Evolutionary conservation across 2,329 filamentous ascomycete species (phyloP), one percentile per base, ranked within the genome.

Genomic region (Claviceps spartinae): DNA sequence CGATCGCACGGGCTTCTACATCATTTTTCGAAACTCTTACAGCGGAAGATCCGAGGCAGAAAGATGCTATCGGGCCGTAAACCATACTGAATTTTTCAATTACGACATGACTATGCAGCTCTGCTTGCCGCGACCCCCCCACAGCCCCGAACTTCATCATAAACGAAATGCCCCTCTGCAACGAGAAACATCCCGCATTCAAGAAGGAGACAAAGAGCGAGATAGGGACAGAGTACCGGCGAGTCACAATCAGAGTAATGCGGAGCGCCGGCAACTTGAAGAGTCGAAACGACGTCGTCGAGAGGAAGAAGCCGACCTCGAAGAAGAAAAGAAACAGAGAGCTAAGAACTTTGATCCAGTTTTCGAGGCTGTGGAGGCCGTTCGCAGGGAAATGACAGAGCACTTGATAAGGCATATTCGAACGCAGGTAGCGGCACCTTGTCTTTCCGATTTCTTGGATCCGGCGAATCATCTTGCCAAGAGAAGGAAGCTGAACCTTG

Each of bases 331-430:
- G 71, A 83, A 82, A 62, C 85, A 91, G 60, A 77, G 91, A 50
- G 90, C 90, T 18, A 84, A 85, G 62, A 85, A 94, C 63, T 80
- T 96, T 57, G 91, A 98, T 66, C 91, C 93, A n/a, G 87, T 91
- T 4, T 71, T 75, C 48, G 91, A 94, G 63, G 91, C 93, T 37
- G 74, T 89, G 41, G 82, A 90, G 55, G 78, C 86, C 45, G 78
- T 96, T 50, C 79, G 85, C 49, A 79, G 81, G 50, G 90, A 97
- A 65, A 73, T 98, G 63, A 83, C 81, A 54, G 86, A 94, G 63
- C 93, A 94, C 65, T 72, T 98, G 38, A 81, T 97, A 56, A 81
- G 86, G 57, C 89, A 96, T 64, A 86, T 97, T 62, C 89, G 90
- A 60, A 86, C 85, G 45, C 86, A 91, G 60, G 82, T 97, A 47